Percentiles rank a stretch among this genome's conserved stretches.
Conservation (phyloP, 768 basidiomycete species). For the Cyathus striatus region DNA sequence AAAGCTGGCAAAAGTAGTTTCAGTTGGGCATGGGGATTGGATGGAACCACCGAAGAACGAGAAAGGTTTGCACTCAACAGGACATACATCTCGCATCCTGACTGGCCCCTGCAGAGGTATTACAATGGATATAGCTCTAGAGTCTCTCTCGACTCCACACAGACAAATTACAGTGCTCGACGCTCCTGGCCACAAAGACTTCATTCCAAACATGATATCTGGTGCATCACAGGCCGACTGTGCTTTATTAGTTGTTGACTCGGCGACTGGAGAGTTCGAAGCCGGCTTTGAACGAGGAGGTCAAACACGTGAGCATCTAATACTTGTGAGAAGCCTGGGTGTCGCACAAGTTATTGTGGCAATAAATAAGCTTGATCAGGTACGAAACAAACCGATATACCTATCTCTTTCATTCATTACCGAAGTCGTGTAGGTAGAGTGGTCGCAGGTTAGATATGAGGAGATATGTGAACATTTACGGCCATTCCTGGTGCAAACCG, state of each 20-base stretch:
- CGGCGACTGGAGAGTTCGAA: slow-evolving; percentile 89
- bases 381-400: slow-evolving; percentile 23
- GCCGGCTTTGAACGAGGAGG: slow-evolving; percentile 92
- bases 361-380: slow-evolving; percentile 93
- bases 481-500: slow-evolving; percentile 83
- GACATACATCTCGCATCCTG: slow-evolving; percentile 3
- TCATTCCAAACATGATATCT: slow-evolving; percentile 99
- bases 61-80: slow-evolving; percentile 57
- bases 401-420: background rate
- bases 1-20: slow-evolving; percentile 94
- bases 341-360: slow-evolving; percentile 89
- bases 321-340: slow-evolving; percentile 88
- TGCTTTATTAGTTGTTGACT: slow-evolving; percentile 89
- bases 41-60: slow-evolving; percentile 89
- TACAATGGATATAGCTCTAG: slow-evolving; percentile 94
- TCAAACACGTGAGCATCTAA: slow-evolving; percentile 91
- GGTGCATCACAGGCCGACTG: slow-evolving; percentile 97
- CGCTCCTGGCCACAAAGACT: slow-evolving; percentile 96
- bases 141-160: slow-evolving; percentile 68
- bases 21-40: slow-evolving; percentile 97
- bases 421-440: slow-evolving; percentile 65
- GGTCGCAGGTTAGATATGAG: slow-evolving; percentile 79
- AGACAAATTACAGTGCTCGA: slow-evolving; percentile 90
- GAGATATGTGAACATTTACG: slow-evolving; percentile 72
- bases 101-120: slow-evolving; percentile 65